These are phyloP conservation scores for Symmetrospora coprosmae DNA, from an alignment of 768 basidiomycete genomes.

Conservation along the genomic window DNA sequence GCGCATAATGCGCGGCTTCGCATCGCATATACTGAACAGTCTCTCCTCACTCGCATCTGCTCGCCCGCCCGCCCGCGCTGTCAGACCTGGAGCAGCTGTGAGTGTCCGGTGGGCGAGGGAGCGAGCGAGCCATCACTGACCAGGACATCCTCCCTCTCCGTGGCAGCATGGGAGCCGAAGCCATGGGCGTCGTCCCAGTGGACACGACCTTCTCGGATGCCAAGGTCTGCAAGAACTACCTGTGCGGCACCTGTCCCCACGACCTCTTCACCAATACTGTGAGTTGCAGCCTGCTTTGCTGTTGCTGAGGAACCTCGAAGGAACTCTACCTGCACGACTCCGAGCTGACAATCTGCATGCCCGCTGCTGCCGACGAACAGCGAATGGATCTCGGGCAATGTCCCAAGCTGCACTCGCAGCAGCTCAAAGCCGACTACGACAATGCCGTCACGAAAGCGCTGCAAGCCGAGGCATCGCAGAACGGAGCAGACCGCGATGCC, in stretches of 20 bases:
- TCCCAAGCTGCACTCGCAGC: conserved; percentile 88
- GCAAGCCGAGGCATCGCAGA: neutral
- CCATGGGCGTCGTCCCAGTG: conserved; percentile 87
- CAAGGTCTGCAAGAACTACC: conserved; percentile 94
- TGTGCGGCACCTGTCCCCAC: conserved; percentile 98
- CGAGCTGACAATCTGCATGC: neutral
- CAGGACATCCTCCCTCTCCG: no score
- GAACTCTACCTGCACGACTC: no score
- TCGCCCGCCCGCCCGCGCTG: no score
- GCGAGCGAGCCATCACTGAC: no score
- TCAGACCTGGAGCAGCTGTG: no score
- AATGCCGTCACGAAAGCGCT: conserved; percentile 41
- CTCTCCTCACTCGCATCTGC: no score
- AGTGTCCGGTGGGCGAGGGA: no score
- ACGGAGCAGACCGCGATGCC: neutral
- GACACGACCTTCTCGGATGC: conserved; percentile 75
- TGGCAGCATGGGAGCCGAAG: conserved; percentile 84
- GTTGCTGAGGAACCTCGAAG: neutral
- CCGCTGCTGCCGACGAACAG: conserved; percentile 40
- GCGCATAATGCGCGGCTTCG: no score
- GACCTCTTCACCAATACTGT: conserved; percentile 96
- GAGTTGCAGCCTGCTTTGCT: conserved; percentile 35
- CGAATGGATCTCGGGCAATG: conserved; percentile 99
- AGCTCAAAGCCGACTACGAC: conserved; percentile 77
- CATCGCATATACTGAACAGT: no score